Base-by-base conservation (phyloP, 106 monocot species). In the Dendrobium catenatum region DNA sequence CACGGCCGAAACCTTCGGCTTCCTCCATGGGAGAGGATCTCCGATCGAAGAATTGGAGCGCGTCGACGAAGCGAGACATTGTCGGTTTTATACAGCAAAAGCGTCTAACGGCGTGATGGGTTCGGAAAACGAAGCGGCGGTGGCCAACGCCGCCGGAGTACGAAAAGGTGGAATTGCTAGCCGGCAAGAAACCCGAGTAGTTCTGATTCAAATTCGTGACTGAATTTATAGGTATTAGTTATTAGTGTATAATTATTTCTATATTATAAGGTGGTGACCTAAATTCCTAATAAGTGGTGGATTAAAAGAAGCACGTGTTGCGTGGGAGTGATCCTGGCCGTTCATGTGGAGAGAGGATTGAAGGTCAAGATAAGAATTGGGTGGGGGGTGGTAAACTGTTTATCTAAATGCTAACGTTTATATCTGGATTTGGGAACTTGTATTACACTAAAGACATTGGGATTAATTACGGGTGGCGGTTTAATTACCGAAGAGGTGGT, bases 31-130 rank as follows among this genome's bases (percentile, higher is more conserved):
- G 91, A 1, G 91, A 88, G 0, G 84, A 41, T 43, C 83, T 76
- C 55, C 86, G 79, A 18, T 88, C 82, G 59, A 83, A 83, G 76
- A 84, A 75, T 1, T 80, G 56, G 24, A 91, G 75, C 78, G 79
- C 88, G 68, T 88, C 89, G 10, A 91, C 88, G 77, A 91, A 91
- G 22, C 84, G 78, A n/a, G 91, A 80, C 91, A 91, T 91, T 7
- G 24, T 16, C 51, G 10, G 48, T 31, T 18, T n/a, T 40, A 27
- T 27, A n/a, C 44, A 42, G n/a, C 43, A 1, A 24, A n/a, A 29
- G 26, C 44, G 47, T 2, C 41, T 2, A 13, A 64, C 37, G 15
- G 43, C 37, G 44, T 10, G 41, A 48, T 37, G 13, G 16, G 78
- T 20, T 66, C 55, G 29, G 18, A 20, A 68, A 1, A 49, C 47